Base-by-base conservation (phyloP, 1,139 yeast species). In the Geotrichum citri-aurantii region DNA sequence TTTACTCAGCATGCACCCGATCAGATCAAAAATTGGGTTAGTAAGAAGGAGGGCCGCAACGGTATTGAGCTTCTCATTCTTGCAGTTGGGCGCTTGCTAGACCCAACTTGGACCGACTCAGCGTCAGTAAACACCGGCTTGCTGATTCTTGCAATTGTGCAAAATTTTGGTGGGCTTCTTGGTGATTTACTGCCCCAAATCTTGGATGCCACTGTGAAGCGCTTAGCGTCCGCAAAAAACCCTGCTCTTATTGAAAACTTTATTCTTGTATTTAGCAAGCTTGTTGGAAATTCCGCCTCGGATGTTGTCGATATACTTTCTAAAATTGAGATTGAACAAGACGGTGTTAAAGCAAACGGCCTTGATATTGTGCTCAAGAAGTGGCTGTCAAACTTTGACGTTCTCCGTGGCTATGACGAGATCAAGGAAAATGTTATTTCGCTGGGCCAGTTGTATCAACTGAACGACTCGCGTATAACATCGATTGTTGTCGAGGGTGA, bases 321-420 rank as follows among this genome's bases (percentile, higher is more conserved):
- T 40, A 69, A 71, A 1, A 65, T 81, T 7, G 71, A 65, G 73
- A 50, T 54, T 2, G 54, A 55, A 12, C 33, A 50, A 12, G 21
- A 21, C 8, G 57, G 55, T 12, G 50, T 37, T 17, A 21, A 24
- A 5, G 31, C 50, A 12, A 48, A 73, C 51, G 85, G 84, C 1
- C 69, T 86, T 17, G 70, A 71, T 8, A 70, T 76, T 2, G 81
- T 86, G 1, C 69, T 88, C 54, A 85, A 86, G 4, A 85, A 87
- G 58, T 92, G 98, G 97, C 80, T 92, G 56, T 83, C 83, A 44
- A 81, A 91, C 1, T 92, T 88, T 72, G 95, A 88, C 66, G 83
- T 86, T 1, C 80, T 92, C 51, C 77, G 95, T 61, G 97, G 97
- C 0, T 85, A 81, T 61, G 88, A 85, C 47, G 84, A 83, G 61